Evolutionary conservation across 345 rosid species (phyloP), one percentile per base, ranked within the genome.

Genomic region (Dimocarpus longan): DNA sequence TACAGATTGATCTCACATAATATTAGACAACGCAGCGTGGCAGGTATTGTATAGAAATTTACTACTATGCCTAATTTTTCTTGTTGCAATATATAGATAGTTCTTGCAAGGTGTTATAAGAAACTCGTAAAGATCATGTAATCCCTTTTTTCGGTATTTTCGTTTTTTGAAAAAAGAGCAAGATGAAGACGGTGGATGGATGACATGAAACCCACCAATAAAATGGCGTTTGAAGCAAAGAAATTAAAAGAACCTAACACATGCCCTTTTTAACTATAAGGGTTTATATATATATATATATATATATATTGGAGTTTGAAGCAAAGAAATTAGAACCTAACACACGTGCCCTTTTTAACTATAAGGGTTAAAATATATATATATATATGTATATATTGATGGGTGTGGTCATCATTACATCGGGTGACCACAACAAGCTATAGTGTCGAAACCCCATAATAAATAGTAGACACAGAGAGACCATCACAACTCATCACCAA

Each of bases 181-280:
- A 32, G 28, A 32, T 32, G 37, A 32, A 32, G 3, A 32, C 37
- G 2, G 37, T 79, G 69, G 81, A 69, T 80, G 79, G 71, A 80
- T 76, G 85, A 88, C 80, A 75, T 76, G 81, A 71, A 78, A 84
- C 81, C 88, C 80, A 86, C 83, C 82, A 80, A 64, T 71, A 64
- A 76, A 72, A 78, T 77, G 82, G 70, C 18, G 48, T 79, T 67
- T 70, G 74, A 82, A 84, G 79, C 81, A 64, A 54, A 81, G 73
- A 71, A 59, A 46, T 70, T 50, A 48, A 5, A 24, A 24, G 46
- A 48, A 70, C 60, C 88, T 69, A 78, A 62, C 80, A 81, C 59
- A 52, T 52, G 7, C 68, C 63, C 6, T 16, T 15, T 72, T 60
- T 69, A 32, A 39, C 76, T 56, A 46, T 28, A 82, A 73, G 78